A percentile compares a stretch with the other conserved stretches of the same genome.
Conservation (phyloP, 257 asterid genomes). For the Ophiorrhiza pumila region DNA sequence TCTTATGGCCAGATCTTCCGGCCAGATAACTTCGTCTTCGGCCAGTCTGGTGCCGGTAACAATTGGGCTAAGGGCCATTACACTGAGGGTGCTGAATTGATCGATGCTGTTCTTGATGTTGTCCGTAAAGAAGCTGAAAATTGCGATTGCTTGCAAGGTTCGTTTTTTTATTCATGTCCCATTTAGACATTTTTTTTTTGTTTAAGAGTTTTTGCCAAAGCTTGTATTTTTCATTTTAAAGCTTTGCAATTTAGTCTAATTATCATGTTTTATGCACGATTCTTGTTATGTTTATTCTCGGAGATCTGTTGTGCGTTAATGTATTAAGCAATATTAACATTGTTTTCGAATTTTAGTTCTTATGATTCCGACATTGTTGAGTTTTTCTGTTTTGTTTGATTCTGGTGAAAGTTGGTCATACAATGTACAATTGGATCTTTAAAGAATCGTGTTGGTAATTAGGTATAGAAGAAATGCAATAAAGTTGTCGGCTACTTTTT, state of each 20-base stretch:
- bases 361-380: too few species aligned
- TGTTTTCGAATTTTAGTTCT: neutral
- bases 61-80: conserved; percentile 93
- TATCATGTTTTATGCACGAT: too few species aligned
- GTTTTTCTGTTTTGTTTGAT: neutral
- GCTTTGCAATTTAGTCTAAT: too few species aligned
- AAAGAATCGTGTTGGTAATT: conserved; percentile 7
- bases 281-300: too few species aligned
- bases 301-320: neutral
- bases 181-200: neutral
- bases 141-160: conserved; percentile 94
- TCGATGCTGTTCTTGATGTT: conserved; percentile 82
- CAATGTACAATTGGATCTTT: neutral
- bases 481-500: conserved; percentile 13
- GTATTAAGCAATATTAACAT: too few species aligned
- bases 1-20: conserved; percentile 83
- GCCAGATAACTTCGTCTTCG: conserved; percentile 84
- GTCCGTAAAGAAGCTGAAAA: conserved; percentile 88
- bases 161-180: neutral
- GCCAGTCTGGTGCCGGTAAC: conserved; percentile 90
- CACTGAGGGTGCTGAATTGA: conserved; percentile 90
- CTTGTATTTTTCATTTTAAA: too few species aligned
- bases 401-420: neutral
- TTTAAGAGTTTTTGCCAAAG: neutral
- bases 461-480: conserved; percentile 9